phyloP scores from a whole-genome alignment of 768 basidiomycete species.

The Sistotremastrum niveocremeum region DNA sequence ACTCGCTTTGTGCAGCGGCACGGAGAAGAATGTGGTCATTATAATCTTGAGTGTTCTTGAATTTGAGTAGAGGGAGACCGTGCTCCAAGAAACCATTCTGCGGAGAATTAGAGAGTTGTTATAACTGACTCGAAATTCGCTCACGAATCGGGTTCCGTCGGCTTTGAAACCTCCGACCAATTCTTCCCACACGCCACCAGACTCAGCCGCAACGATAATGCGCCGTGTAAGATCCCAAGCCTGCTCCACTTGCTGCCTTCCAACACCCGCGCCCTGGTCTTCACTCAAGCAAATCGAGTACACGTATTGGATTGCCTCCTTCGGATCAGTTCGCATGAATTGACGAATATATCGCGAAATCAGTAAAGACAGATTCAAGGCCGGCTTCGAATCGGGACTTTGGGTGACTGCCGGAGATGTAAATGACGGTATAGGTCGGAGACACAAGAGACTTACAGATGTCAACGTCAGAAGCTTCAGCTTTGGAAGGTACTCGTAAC shows the following conservation, averaged over 20 bases:
- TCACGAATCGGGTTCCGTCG: constrained; percentile 81
- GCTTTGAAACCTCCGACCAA: constrained; percentile 85
- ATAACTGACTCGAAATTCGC: constrained; percentile 16
- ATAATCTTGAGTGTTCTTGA: constrained; percentile 53
- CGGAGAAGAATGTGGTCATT: constrained; percentile 71
- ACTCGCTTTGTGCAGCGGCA: constrained; percentile 70
- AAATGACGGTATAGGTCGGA: neutral
- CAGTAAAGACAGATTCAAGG: constrained; percentile 69
- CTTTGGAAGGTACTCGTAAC: constrained; percentile 65
- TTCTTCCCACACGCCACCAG: constrained; percentile 79
- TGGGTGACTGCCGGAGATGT: constrained; percentile 39
- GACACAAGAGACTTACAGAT: constrained; percentile 40
- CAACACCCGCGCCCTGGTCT: constrained; percentile 56
- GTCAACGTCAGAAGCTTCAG: constrained; percentile 75
- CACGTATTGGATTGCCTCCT: constrained; percentile 89
- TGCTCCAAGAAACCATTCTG: constrained; percentile 85
- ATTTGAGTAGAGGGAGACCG: constrained; percentile 59
- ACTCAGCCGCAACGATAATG: constrained; percentile 66
- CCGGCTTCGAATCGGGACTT: constrained; percentile 52
- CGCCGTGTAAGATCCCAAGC: constrained; percentile 72
- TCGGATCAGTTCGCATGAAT: constrained; percentile 86
- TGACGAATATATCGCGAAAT: constrained; percentile 89
- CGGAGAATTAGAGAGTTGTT: neutral
- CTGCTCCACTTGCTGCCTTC: constrained; percentile 72
- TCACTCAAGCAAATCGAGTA: constrained; percentile 71